A percentile compares a stretch with the other conserved stretches of the same genome.
These are phyloP conservation scores for Verticillium tricorpus DNA, from an alignment of 2,329 filamentous ascomycete genomes.

Conservation along the genomic window DNA sequence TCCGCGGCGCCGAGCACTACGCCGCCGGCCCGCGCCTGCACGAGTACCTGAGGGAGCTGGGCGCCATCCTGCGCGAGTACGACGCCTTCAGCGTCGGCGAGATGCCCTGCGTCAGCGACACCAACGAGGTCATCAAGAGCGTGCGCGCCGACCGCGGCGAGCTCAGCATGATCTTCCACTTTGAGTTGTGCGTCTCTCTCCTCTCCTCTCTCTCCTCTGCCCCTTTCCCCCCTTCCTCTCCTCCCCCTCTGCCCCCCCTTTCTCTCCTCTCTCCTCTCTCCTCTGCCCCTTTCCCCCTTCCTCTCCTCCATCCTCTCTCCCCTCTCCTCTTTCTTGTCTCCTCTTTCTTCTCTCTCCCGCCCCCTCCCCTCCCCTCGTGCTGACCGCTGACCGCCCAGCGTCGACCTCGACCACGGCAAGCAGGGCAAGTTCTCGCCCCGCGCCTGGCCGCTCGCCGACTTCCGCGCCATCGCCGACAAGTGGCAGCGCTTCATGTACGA, in stretches of 20 bases:
- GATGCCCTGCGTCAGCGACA: slow-evolving; percentile 41
- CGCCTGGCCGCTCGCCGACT: slow-evolving; percentile 42
- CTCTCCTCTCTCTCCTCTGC: background rate
- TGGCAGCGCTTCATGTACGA: slow-evolving; percentile 58
- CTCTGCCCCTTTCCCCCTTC: too few relatives aligned
- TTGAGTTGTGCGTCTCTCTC: slow-evolving; percentile 47
- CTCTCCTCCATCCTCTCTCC: too few relatives aligned
- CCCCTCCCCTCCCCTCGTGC: too few relatives aligned
- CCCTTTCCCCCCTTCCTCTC: too few relatives aligned
- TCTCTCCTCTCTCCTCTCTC: background rate
- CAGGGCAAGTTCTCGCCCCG: slow-evolving; percentile 37
- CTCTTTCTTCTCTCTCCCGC: too few relatives aligned
- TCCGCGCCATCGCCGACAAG: slow-evolving; percentile 49
- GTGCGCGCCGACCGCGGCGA: slow-evolving; percentile 55
- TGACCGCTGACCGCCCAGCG: slow-evolving; percentile 21
- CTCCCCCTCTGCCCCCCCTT: too few relatives aligned
- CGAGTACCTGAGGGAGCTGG: slow-evolving; percentile 41
- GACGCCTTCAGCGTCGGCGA: slow-evolving; percentile 49
- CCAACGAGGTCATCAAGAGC: slow-evolving; percentile 36
- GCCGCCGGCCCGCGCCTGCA: slow-evolving; percentile 48
- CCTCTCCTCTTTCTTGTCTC: background rate
- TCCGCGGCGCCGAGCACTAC: slow-evolving; percentile 37
- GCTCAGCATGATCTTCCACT: slow-evolving; percentile 70
- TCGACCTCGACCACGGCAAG: slow-evolving; percentile 44
- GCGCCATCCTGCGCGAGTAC: slow-evolving; percentile 38